Base-by-base conservation (phyloP, 805 yeast genomes). In the Blastobotrys attinorum region DNA sequence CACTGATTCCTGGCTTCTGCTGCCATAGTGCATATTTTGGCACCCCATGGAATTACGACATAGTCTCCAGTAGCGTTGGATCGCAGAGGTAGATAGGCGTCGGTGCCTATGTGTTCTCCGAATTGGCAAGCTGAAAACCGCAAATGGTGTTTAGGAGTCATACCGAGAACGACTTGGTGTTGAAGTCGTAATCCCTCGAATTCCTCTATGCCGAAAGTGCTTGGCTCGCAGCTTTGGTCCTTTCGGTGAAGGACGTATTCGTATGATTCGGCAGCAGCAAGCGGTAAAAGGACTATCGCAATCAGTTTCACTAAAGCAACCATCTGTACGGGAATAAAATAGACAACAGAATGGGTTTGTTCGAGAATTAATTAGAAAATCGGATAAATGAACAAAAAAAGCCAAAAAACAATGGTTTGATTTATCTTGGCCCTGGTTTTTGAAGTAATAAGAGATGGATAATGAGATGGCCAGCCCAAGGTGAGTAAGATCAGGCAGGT, bases 151-250 rank as follows among this genome's bases (percentile, higher is more conserved):
- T 36, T n/a, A 3, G 39, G 27, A 13, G 15, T 20, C 15, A 10
- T 18, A 18, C 27, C 22, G 15, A 22, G 27, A 5, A 52, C 31
- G 10, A 32, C 36, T 39, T 53, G 56, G 31, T 45, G 46, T 32
- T 54, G 57, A 6, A 54, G 39, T 10, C 51, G 40, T 33, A 47
- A 49, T 11, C 58, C 58, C 11, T 39, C 43, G 38, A 40, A 54
- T 17, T 47, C 47, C n/a, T 33, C 44, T 5, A 45, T 29, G 8
- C 50, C 47, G 5, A 46, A 33, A 16, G 29, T 40, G n/a, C 46
- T 34, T 15, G 54, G 50, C 25, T 47, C 43, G 31, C 57, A 53
- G 16, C 32, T 21, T 21, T 31, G 37, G 17, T 36, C 39, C 15
- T 36, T 36, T 7, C 29, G 27, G 2, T 22, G 18, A 20, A 18